Evolutionary conservation across 192 early-diverging fungal genomes (phyloP), one percentile per base, ranked within the genome.

Genomic region (Spizellomyces sp.): DNA sequence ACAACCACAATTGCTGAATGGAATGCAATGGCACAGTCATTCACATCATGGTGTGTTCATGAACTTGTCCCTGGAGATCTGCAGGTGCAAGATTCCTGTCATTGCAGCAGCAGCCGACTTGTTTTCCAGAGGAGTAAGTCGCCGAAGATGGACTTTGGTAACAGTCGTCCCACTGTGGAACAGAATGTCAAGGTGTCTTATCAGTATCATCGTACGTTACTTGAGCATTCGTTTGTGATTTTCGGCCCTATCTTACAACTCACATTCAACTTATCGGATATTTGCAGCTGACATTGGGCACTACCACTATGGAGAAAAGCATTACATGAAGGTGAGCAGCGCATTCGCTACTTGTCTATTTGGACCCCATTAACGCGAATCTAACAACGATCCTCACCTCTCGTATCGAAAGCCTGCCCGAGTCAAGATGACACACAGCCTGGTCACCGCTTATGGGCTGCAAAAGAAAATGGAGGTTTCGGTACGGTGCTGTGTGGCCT

Each of bases 391-490:
- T 66, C 45, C 56, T n/a, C n/a, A n/a, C n/a, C n/a, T 69, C 56
- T 21, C 17, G 4, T 48, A 69, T 50, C 10, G 5, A 46, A 50
- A 98, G 80, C 97, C 97, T 7, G 94, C 96, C 67, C 88, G 97
- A 12, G 80, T 99, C 36, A 90, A 95, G 6, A 84, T 98, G 79
- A 93, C 97, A 0, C 96, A 98, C 66, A 93, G 95, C 69, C 80
- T 99, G 56, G 92, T 99, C 9, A 80, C 95, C 59, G 92, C 90
- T 55, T 99, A 98, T 77, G 95, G 91, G 10, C 75, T 99, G 60
- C 88, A 94, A 80, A 88, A 92, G 67, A 89, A 96, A 74, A 89
- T 99, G 93, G 91, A 94, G 54, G 71, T 85, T 57, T 76, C 80
- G 67, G 75, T 79, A 71, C 14, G 65, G 8, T 42, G 12, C n/a